Conservation (phyloP, 2,329 filamentous ascomycete species). For the Aspergillus phoenicis region DNA sequence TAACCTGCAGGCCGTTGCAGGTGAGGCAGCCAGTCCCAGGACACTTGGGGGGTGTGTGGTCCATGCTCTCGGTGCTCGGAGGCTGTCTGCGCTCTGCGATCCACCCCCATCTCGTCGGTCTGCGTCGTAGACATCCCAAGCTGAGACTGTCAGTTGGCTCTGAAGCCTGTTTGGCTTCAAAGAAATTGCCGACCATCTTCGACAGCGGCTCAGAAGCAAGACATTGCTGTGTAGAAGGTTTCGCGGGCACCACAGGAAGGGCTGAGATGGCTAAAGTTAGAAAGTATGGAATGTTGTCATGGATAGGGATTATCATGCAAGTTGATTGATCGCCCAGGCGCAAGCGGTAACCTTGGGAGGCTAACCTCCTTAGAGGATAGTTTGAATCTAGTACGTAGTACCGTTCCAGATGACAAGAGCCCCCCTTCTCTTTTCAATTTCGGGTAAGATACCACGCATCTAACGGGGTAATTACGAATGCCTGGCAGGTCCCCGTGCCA, state of each 20-base stretch:
- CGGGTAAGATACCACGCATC: not conserved
- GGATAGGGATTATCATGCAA: constrained; percentile 9
- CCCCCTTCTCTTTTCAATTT: not conserved
- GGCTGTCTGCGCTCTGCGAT: not conserved
- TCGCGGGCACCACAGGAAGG: not conserved
- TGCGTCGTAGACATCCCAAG: not conserved
- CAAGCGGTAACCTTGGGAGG: not conserved
- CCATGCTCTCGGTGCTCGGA: constrained; percentile 13
- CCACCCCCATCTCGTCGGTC: not conserved
- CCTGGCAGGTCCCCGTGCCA: not conserved
- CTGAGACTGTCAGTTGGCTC: not conserved
- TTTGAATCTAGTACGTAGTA: not conserved
- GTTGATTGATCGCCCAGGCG: constrained; percentile 12
- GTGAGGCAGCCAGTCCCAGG: constrained; percentile 26
- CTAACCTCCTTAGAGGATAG: not conserved
- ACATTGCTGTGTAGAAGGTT: not conserved
- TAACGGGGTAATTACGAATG: not conserved
- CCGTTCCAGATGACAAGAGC: constrained; percentile 3
- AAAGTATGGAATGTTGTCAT: constrained; percentile 10
- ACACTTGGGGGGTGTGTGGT: constrained; percentile 21
- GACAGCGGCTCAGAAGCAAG: not conserved
- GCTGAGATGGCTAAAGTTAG: constrained; percentile 3
- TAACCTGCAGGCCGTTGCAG: constrained; percentile 17
- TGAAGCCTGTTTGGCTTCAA: not conserved
- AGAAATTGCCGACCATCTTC: not conserved